Percentiles rank a stretch among this genome's conserved stretches.
These are phyloP conservation scores for Hypoxylon rickii DNA, from an alignment of 495 filamentous ascomycete species.

Conservation along the genomic window DNA sequence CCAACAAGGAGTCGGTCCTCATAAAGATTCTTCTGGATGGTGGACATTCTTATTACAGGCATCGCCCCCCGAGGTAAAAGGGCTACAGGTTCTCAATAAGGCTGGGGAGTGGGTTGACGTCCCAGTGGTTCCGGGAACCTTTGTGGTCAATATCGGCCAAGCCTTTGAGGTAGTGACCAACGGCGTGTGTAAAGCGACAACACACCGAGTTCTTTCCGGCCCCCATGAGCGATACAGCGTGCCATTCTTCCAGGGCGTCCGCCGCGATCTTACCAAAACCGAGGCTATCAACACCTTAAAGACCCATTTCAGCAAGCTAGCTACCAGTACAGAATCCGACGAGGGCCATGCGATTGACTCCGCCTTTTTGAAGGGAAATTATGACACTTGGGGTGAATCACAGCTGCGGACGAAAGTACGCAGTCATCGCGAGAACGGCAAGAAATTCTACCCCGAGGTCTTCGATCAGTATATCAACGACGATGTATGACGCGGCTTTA, in stretches of 20 bases:
- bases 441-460: constrained; percentile 46
- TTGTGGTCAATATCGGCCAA: constrained; percentile 63
- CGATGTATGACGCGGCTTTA: constrained; percentile 28
- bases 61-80: constrained; percentile 47
- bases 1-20: constrained; percentile 57
- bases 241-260: constrained; percentile 54
- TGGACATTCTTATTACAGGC: constrained; percentile 61
- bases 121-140: constrained; percentile 52
- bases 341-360: constrained; percentile 46
- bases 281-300: constrained; percentile 42
- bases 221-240: constrained; percentile 47
- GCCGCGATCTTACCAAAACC: constrained; percentile 43
- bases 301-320: constrained; percentile 33
- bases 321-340: constrained; percentile 12
- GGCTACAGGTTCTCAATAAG: constrained; percentile 55
- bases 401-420: constrained; percentile 52
- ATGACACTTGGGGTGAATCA: constrained; percentile 54
- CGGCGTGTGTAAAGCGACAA: constrained; percentile 57
- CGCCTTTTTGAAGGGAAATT: constrained; percentile 48
- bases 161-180: constrained; percentile 62
- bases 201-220: constrained; percentile 51
- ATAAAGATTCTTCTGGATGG: constrained; percentile 62
- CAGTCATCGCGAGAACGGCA: constrained; percentile 48
- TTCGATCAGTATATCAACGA: constrained; percentile 48
- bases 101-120: constrained; percentile 55